Evolutionary conservation across 129 eudicot species (phyloP).

Genomic region (Centella asiatica): DNA sequence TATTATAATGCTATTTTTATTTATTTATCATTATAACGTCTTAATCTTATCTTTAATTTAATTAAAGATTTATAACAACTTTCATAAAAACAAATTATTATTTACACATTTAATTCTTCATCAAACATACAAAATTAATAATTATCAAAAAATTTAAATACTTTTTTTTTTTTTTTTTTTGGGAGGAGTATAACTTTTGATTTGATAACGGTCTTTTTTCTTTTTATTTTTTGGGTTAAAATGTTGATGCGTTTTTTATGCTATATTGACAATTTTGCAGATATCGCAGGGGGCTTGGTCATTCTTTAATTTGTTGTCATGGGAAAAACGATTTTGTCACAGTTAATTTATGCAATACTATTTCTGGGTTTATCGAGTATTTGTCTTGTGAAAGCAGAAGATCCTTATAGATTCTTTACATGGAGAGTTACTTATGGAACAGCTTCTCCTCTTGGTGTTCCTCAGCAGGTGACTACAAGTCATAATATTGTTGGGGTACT

Average conservation of each 20-base stretch:
- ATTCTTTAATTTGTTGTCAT: slow-evolving; percentile 19
- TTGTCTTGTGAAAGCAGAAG: slow-evolving; percentile 62
- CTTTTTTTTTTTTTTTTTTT: no score
- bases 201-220: no score
- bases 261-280: slow-evolving; percentile 22
- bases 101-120: no score
- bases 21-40: no score
- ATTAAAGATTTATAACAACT: no score
- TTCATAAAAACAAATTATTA: no score
- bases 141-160: no score
- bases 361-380: slow-evolving; percentile 37
- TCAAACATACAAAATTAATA: no score
- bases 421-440: slow-evolving; percentile 97
- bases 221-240: neutral
- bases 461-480: slow-evolving; percentile 64
- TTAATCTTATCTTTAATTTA: no score
- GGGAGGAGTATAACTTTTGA: no score
- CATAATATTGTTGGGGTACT: neutral
- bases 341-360: slow-evolving; percentile 25
- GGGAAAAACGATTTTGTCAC: slow-evolving; percentile 32
- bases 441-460: slow-evolving; percentile 76
- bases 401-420: slow-evolving; percentile 66
- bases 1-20: no score
- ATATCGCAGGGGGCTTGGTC: neutral
- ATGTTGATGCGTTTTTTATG: neutral